Percentiles rank a stretch among this genome's conserved stretches.
phyloP scores from a whole-genome alignment of 2,329 filamentous ascomycete genomes.

The Aspergillus sp. region DNA sequence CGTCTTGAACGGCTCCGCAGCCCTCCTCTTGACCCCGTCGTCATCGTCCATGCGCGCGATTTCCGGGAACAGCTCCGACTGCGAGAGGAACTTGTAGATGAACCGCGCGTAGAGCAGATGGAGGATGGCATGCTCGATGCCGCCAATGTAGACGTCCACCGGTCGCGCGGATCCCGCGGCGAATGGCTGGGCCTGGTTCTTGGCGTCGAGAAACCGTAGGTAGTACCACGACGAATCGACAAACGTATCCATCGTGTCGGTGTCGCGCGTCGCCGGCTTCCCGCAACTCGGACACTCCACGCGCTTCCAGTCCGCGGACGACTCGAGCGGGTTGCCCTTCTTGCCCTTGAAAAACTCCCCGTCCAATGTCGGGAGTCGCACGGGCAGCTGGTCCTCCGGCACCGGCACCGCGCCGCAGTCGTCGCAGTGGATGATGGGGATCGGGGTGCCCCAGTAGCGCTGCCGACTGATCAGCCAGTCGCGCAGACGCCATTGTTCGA shows the following conservation, averaged over 20 bases:
- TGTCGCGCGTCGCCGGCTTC: constrained; percentile 66
- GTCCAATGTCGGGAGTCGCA: constrained; percentile 62
- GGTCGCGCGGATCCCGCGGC: constrained; percentile 54
- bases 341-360: constrained; percentile 61
- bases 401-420: constrained; percentile 73
- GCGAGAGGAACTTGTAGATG: constrained; percentile 75
- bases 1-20: constrained; percentile 69
- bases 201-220: constrained; percentile 66
- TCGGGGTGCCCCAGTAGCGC: constrained; percentile 84
- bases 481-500: constrained; percentile 68
- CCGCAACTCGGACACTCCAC: constrained; percentile 64
- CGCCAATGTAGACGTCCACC: constrained; percentile 82
- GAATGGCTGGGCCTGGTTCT: constrained; percentile 56
- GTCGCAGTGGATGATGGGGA: constrained; percentile 75
- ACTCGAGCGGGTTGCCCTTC: constrained; percentile 68
- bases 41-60: constrained; percentile 27
- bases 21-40: constrained; percentile 11
- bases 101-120: constrained; percentile 85
- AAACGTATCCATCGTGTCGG: constrained; percentile 94
- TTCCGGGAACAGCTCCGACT: constrained; percentile 34
- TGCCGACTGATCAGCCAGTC: constrained; percentile 93
- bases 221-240: constrained; percentile 95
- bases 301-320: constrained; percentile 64
- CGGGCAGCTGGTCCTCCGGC: constrained; percentile 65
- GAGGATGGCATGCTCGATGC: constrained; percentile 83